Evolutionary conservation across 768 basidiomycete genomes (phyloP), one percentile per base, ranked within the genome.

Genomic region (Collybia sp.): DNA sequence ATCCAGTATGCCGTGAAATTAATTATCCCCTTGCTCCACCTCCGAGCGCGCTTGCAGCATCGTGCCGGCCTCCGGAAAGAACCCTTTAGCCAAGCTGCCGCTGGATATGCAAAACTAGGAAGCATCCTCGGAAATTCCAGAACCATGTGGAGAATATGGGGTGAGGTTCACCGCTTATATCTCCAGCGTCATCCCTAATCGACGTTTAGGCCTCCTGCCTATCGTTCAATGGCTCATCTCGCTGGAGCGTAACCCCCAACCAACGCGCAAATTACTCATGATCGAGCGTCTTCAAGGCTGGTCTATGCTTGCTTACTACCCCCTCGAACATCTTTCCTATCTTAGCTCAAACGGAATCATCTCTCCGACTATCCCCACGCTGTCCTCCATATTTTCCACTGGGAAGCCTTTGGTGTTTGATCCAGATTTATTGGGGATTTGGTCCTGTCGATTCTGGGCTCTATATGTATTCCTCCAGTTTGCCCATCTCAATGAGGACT

Each of bases 391-490:
- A 20, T 56, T 77, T 43, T 65, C 67, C 37, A 56, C 66, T 42
- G 65, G 66, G 25, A 74, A 71, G 50, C 63, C 58, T 18, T 63
- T 80, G 40, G 57, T 53, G 5, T 58, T 88, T 35, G 66, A 83
- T 46, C 50, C 74, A 6, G 65, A 69, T 30, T 62, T 59, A 19
- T 60, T 92, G 33, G 70, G 75, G 2, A 53, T 83, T 43, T 88
- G 85, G 86, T 90, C 88, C 12, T 79, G 75, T 44, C 82, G 91
- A 16, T 86, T 83, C 60, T 94, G 90, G 92, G 84, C 83, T 1
- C 61, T 77, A 17, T 93, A 93, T 56, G 73, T 90, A 35, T 51
- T 84, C 25, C 77, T 94, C 40, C 90, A 89, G 46, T 82, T 91
- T 51, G 76, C 74, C 4, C 87, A 88, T 56, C 68, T 89, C 44